Conservation (phyloP, 2,329 filamentous ascomycete genomes). For the Hypocrella siamensis region DNA sequence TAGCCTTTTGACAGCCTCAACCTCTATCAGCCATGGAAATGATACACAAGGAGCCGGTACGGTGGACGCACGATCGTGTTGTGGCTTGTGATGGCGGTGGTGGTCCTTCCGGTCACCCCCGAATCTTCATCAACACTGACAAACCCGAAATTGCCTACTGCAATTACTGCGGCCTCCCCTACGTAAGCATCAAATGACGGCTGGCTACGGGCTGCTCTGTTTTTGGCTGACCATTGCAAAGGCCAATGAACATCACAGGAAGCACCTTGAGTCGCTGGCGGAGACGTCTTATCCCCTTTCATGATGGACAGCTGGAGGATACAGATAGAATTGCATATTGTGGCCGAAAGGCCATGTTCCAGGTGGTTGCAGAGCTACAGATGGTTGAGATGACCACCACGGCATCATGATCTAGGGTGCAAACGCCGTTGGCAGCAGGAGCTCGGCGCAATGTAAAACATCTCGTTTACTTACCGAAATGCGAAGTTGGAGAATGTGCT, state of each 20-base stretch:
- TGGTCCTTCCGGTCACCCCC: slow-evolving; percentile 77
- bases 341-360: too few relatives aligned
- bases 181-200: slow-evolving; percentile 42
- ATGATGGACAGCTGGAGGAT: slow-evolving; percentile 12
- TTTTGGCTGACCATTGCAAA: slow-evolving; percentile 18
- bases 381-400: not conserved
- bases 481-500: too few relatives aligned
- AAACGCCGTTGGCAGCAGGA: too few relatives aligned
- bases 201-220: not conserved
- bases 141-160: slow-evolving; percentile 87
- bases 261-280: slow-evolving; percentile 69
- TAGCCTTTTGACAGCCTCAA: slow-evolving; percentile 49
- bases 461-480: too few relatives aligned
- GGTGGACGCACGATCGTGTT: slow-evolving; percentile 69
- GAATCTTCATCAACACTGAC: slow-evolving; percentile 94
- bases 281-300: slow-evolving; percentile 67
- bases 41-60: slow-evolving; percentile 88
- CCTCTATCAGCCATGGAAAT: slow-evolving; percentile 84
- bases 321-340: not conserved
- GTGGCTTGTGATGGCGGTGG: slow-evolving; percentile 89
- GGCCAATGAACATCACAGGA: slow-evolving; percentile 82
- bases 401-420: too few relatives aligned
- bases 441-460: too few relatives aligned
- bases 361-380: too few relatives aligned
- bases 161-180: slow-evolving; percentile 87